Conservation (phyloP, 2,329 filamentous ascomycete genomes). For the Purpureocillium lavendulum region DNA sequence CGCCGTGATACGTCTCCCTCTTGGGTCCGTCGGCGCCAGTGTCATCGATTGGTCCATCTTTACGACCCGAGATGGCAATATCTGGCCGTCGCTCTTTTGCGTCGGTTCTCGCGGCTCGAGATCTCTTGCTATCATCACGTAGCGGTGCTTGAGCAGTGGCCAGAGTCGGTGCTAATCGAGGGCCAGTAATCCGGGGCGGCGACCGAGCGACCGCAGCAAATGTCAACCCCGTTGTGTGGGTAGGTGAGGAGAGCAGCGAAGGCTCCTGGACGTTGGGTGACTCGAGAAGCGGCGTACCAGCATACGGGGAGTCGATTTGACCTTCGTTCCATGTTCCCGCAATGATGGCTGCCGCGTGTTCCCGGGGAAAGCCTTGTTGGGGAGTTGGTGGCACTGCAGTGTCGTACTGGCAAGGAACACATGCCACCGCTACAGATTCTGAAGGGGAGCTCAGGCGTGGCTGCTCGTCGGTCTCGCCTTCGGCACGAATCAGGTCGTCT, state of each 20-base stretch:
- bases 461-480: slow-evolving; percentile 31
- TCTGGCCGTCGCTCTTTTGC: no score
- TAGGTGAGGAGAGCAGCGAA: slow-evolving; percentile 4
- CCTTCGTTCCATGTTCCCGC: slow-evolving; percentile 56
- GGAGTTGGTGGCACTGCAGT: slow-evolving; percentile 18
- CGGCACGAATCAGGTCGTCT: slow-evolving; percentile 59
- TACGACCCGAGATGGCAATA: neutral
- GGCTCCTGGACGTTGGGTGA: slow-evolving; percentile 8
- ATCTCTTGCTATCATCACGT: no score
- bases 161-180: neutral
- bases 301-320: slow-evolving; percentile 49
- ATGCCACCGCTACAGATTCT: slow-evolving; percentile 6
- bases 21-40: no score
- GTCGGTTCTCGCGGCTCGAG: no score
- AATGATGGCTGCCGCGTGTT: slow-evolving; percentile 46
- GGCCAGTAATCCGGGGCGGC: neutral
- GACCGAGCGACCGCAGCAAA: slow-evolving; percentile 4
- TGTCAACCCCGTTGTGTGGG: slow-evolving; percentile 1
- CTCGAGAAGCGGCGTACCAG: slow-evolving; percentile 17
- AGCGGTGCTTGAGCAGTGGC: no score
- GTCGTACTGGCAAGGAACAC: slow-evolving; percentile 23
- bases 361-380: slow-evolving; percentile 20
- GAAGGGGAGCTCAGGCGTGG: slow-evolving; percentile 7
- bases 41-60: neutral
- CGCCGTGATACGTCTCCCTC: slow-evolving; percentile 3